Percentiles rank a stretch among this genome's conserved stretches.
These are phyloP conservation scores for Holtermannia corniformis DNA, from an alignment of 768 basidiomycete species.

Conservation along the genomic window DNA sequence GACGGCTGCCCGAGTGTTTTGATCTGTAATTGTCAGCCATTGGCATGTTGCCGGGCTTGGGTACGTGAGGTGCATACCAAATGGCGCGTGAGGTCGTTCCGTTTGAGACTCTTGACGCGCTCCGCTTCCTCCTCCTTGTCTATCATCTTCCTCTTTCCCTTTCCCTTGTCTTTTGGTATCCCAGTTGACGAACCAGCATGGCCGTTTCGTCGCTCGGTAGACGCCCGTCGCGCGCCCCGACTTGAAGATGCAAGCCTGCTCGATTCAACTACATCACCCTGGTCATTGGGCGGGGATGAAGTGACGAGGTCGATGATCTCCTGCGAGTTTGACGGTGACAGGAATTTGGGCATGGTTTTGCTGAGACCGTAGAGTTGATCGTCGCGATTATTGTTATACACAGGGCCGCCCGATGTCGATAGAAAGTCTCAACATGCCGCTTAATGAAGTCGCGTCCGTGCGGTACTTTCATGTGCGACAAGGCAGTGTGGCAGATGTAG, in stretches of 20 bases:
- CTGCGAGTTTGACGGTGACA: conserved; percentile 30
- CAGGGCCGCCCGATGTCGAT: too few species aligned
- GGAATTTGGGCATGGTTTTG: conserved; percentile 18
- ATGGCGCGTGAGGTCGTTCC: background rate
- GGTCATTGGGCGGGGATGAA: background rate
- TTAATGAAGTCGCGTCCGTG: too few species aligned
- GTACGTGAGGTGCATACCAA: background rate
- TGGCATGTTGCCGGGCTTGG: background rate
- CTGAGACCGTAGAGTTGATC: too few species aligned
- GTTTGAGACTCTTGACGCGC: conserved; percentile 3
- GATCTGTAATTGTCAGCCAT: conserved; percentile 10
- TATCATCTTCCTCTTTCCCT: conserved; percentile 15
- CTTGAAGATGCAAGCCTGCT: background rate
- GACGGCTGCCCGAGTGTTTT: conserved; percentile 20
- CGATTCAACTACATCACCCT: background rate
- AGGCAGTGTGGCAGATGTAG: too few species aligned
- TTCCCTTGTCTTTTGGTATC: conserved; percentile 5
- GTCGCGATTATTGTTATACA: too few species aligned
- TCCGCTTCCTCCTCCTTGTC: conserved; percentile 7
- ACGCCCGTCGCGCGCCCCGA: background rate
- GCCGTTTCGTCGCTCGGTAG: background rate
- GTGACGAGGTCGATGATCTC: conserved; percentile 18
- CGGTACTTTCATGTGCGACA: too few species aligned
- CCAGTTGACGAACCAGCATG: conserved; percentile 3
- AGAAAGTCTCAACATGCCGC: too few species aligned